phyloP scores from a whole-genome alignment of 805 yeast species.

The Candida railenensis region DNA sequence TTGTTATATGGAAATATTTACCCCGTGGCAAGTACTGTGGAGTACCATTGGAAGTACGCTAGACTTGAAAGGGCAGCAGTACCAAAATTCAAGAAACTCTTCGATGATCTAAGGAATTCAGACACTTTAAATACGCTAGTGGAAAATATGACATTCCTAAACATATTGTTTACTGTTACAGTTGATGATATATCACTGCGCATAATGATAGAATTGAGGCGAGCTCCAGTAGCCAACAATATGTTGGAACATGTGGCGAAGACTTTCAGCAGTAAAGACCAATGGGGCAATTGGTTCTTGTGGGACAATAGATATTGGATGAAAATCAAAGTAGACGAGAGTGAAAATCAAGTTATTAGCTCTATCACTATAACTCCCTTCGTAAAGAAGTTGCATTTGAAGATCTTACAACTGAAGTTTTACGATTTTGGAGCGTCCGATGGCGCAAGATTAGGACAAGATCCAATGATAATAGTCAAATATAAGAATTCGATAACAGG shows the following conservation, averaged over 20 bases:
- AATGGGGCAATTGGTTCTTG: background rate
- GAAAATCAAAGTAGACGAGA: background rate
- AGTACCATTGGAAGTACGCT: slow-evolving; percentile 41
- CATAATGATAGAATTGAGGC: background rate
- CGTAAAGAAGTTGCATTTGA: background rate
- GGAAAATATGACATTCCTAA: background rate
- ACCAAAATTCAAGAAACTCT: slow-evolving; percentile 19
- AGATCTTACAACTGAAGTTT: background rate
- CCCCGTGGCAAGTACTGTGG: slow-evolving; percentile 30
- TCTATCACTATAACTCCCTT: background rate
- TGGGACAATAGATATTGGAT: slow-evolving; percentile 2
- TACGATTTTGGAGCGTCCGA: background rate
- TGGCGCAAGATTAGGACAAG: background rate
- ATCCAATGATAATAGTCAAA: background rate
- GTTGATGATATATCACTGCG: background rate
- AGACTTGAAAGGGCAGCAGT: slow-evolving; percentile 31
- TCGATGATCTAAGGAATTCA: background rate
- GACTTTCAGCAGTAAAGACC: background rate
- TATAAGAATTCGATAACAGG: background rate
- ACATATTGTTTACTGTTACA: background rate
- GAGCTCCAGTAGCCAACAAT: background rate
- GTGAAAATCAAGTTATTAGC: background rate
- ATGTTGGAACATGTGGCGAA: background rate
- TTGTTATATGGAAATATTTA: slow-evolving; percentile 25
- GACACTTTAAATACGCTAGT: background rate